Base-by-base conservation (phyloP, 768 basidiomycete species). In the Inosperma sp. region DNA sequence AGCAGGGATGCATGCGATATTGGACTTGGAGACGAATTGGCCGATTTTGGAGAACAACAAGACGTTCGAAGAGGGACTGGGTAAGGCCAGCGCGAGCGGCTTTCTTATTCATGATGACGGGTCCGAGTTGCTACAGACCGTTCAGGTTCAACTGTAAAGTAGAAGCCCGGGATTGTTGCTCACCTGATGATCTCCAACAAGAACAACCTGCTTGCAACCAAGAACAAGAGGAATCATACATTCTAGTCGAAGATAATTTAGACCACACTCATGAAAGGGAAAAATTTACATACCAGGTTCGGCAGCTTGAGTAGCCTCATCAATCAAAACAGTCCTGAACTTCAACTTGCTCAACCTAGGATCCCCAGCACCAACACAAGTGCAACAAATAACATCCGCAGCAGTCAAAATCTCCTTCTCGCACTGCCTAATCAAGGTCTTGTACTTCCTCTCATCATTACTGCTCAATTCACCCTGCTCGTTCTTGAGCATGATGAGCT, bases 31-130 rank as follows among this genome's bases (percentile, higher is more conserved):
- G 82, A 48, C 96, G 93, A 63, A 99, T 99, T 17, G 96, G 96
- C 23, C 93, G 81, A 68, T 99, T 99, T 26, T 86, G 85, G 51
- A 98, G 85, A 37, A 97, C 79, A 55, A 99, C 93, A 40, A 99
- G 85, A 37, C 96, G 88, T 66, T 99, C 96, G 60, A 99, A 99
- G 16, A 99, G 83, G 0, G 96, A 99, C 63, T 98, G 96, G 0
- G 94, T 97, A 31, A 99, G 80, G 16, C 96, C 96, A 4, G 96
- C 96, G n/a, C 93, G 89, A 2, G 96, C 95, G 0, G 96, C 96
- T 65, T 99, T 98, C 81, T 99, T 99, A 81, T 98, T 99, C 96
- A 99, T 98, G 66, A 99, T 97, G 61, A 98, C 96, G 6, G 96
- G 96, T 1, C 96, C 96, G 43, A 98, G 84, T 78, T 98, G 96